Base-by-base conservation (phyloP, 768 basidiomycete species). In the Cystofilobasidium bisporidii region DNA sequence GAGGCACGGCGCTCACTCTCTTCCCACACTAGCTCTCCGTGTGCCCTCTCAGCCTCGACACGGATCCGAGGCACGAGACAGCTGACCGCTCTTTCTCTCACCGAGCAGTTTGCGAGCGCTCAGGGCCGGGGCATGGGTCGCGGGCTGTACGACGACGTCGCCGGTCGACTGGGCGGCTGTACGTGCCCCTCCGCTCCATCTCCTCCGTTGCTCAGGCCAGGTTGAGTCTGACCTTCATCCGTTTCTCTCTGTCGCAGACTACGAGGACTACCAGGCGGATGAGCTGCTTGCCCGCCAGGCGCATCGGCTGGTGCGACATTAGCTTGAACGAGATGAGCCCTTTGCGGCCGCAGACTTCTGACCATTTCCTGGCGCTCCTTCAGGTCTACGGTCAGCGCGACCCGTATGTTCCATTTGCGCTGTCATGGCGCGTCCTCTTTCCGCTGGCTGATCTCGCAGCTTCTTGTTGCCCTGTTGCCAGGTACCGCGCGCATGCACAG, bases 241-340 rank as follows among this genome's bases (percentile, higher is more conserved):
- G 15, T 33, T 5, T 2, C 20, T 50, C 24, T 36, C 36, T 36
- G 33, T 30, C n/a, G 1, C 62, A 63, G 62, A 38, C 48, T 55
- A 48, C 36, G 48, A 63, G 36, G 40, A 55, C 48, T 63, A 53
- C 50, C 10, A n/a, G 11, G 26, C 50, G 24, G 62, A 63, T 50
- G 62, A 63, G 32, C 2, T 5, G 1, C 55, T 55, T 30, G 47
- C 62, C 5, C 28, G 62, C 24, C 15, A 9, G 9, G 48, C 62
- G n/a, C 62, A 63, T 28, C 50, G 48, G 14, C 30, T 53, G 10
- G 62, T 63, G 47, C n/a, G 47, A 5, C 11, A 6, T 47, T 47
- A n/a, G n/a, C n/a, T n/a, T n/a, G n/a, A n/a, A n/a, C n/a, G n/a
- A n/a, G 11, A 47, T 47, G 11, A 47, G 5, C 20, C 45, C 45